Conservation (phyloP, 305 asterid species). For the Andrographis paniculata region DNA sequence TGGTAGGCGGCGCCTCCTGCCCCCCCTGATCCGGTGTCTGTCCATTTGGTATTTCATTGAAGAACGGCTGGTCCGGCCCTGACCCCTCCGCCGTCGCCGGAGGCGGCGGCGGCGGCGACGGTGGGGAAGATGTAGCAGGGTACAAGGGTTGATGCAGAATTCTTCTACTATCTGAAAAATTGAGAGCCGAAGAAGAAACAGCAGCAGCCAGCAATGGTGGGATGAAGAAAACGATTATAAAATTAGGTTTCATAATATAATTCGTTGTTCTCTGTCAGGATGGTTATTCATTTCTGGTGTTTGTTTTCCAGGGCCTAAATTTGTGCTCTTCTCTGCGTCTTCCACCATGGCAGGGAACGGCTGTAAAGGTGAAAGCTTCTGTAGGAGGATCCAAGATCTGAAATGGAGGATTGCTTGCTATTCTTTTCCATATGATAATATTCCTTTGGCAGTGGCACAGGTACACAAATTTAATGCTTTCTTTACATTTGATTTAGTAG, state of each 20-base stretch:
- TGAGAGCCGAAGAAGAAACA: constrained; percentile 17
- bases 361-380: neutral
- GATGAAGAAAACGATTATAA: constrained; percentile 29
- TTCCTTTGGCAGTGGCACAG: neutral
- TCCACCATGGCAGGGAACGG: neutral
- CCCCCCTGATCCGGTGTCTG: constrained; percentile 41
- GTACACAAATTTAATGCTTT: neutral
- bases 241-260: constrained; percentile 36
- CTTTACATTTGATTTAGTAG: neutral
- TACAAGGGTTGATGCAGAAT: constrained; percentile 80
- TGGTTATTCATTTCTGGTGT: neutral
- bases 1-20: constrained; percentile 29
- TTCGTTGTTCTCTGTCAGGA: neutral
- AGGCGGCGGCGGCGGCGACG: constrained; percentile 36
- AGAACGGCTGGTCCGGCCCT: constrained; percentile 38
- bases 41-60: constrained; percentile 55
- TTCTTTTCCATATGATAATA: neutral
- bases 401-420: neutral
- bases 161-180: constrained; percentile 36
- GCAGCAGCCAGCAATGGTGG: constrained; percentile 25
- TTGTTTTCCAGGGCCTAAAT: neutral
- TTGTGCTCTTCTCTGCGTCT: neutral
- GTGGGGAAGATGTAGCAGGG: constrained; percentile 50
- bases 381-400: neutral
- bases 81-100: constrained; percentile 24